Conservation (phyloP, 176 grass and related monocot genomes). For the Oryza brachyantha region DNA sequence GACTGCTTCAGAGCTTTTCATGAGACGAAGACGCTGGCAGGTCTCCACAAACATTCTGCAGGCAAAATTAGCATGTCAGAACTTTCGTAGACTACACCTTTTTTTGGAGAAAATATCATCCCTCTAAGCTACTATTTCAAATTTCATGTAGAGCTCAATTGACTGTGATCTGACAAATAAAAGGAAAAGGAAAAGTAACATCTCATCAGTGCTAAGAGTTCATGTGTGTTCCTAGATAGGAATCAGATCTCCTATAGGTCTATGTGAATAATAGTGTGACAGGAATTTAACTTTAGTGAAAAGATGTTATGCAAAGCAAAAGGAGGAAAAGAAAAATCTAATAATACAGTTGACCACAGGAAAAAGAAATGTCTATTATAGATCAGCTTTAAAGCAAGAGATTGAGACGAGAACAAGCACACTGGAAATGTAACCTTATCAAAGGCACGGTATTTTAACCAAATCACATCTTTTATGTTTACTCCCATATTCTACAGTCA, state of each 20-base stretch:
- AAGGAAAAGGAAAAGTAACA: conserved; percentile 8
- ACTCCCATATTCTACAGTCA: neutral
- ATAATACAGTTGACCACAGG: neutral
- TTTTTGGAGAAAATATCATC: neutral
- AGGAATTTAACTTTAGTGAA: conserved; percentile 3
- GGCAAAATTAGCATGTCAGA: conserved; percentile 10
- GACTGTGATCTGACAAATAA: neutral
- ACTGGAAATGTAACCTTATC: neutral
- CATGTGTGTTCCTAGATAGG: neutral
- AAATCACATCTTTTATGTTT: neutral
- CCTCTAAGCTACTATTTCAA: neutral
- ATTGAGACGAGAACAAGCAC: neutral
- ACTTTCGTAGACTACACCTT: neutral
- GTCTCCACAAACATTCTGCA: conserved; percentile 81
- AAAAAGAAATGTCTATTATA: neutral
- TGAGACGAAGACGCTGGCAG: conserved; percentile 74
- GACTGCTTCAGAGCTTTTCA: conserved; percentile 77
- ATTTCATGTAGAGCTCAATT: neutral
- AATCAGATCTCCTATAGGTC: conserved; percentile 25
- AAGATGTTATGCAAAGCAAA: conserved; percentile 14
- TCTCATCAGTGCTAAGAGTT: neutral
- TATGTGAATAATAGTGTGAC: neutral
- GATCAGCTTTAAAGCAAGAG: neutral
- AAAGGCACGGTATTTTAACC: neutral
- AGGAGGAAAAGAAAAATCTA: neutral